These are phyloP conservation scores for Aspergillus carbonarius DNA, from an alignment of 2,329 filamentous ascomycete genomes.

Conservation along the genomic window DNA sequence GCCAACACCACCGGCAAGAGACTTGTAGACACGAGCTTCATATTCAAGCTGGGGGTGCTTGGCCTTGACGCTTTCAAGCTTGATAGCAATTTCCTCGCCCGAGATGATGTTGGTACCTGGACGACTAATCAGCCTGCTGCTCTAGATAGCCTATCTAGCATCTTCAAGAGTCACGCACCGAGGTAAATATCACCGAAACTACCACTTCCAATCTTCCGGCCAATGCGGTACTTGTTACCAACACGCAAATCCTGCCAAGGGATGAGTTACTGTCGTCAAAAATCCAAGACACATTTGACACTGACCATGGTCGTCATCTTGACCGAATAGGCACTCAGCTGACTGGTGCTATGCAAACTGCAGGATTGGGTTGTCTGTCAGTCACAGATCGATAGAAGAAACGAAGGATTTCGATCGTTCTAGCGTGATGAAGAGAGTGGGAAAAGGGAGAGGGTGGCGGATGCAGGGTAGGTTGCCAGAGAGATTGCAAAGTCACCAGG, in stretches of 20 bases:
- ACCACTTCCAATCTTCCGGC: constrained; percentile 97
- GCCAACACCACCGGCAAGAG: constrained; percentile 90
- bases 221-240: constrained; percentile 99
- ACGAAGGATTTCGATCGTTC: not conserved
- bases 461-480: not conserved
- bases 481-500: not conserved
- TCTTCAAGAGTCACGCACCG: constrained; percentile 49
- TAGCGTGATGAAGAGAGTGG: not conserved
- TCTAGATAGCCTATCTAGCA: not conserved
- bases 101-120: constrained; percentile 98
- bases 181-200: constrained; percentile 99
- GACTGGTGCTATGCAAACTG: constrained; percentile 22
- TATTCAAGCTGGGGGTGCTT: constrained; percentile 99
- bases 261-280: constrained; percentile 10
- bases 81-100: constrained; percentile 98
- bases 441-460: not conserved
- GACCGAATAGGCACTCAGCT: constrained; percentile 28
- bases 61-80: constrained; percentile 98
- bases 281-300: not conserved
- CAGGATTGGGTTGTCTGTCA: not conserved
- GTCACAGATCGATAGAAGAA: not conserved
- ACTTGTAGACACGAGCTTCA: constrained; percentile 86
- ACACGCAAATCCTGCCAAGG: constrained; percentile 88
- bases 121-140: constrained; percentile 13
- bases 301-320: constrained; percentile 43